Conservation (phyloP, 2,329 filamentous ascomycete genomes). For the Cercospora brassicicola region DNA sequence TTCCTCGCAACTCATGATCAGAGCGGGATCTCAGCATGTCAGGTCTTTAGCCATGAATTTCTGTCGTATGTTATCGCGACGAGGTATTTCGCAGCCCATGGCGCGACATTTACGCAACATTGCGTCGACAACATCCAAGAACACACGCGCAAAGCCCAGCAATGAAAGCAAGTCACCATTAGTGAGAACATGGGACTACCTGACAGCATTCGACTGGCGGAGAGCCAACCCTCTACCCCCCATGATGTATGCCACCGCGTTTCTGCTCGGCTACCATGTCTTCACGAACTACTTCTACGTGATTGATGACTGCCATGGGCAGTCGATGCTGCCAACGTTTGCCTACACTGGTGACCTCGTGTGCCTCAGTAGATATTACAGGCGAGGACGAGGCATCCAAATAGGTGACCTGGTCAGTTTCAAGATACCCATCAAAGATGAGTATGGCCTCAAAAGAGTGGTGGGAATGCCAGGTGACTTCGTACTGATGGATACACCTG, state of each 20-base stretch:
- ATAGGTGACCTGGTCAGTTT: conserved; percentile 87
- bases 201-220: not conserved
- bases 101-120: not conserved
- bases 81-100: not conserved
- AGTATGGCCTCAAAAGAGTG: conserved; percentile 73
- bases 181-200: not conserved
- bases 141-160: not conserved
- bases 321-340: conserved; percentile 89
- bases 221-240: not conserved
- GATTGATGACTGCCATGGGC: conserved; percentile 63
- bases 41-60: not conserved
- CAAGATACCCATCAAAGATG: conserved; percentile 63
- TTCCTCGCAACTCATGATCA: not conserved
- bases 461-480: conserved; percentile 63
- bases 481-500: conserved; percentile 65
- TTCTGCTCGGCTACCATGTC: conserved; percentile 7
- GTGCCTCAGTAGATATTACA: conserved; percentile 66
- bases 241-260: conserved; percentile 1
- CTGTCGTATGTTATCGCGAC: not conserved
- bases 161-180: not conserved
- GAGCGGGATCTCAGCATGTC: not conserved
- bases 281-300: conserved; percentile 57
- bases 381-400: conserved; percentile 63
- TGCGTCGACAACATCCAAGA: not conserved
- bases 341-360: conserved; percentile 66